Base-by-base conservation (phyloP, 2,329 filamentous ascomycete species). In the Ceratocystis alfenasii region DNA sequence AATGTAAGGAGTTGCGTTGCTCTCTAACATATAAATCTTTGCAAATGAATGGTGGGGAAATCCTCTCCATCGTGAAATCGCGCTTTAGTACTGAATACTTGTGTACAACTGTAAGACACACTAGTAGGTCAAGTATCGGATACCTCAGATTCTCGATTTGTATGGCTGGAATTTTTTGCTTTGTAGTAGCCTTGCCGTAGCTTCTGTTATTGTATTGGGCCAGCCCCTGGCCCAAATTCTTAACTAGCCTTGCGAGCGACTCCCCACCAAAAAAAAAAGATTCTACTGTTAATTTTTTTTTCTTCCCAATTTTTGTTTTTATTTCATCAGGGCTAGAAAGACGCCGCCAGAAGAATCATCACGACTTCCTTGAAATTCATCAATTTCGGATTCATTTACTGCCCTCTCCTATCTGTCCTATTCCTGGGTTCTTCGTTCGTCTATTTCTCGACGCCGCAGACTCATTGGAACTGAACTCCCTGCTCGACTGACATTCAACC, bases 401-500 rank as follows among this genome's bases (percentile, higher is more conserved):
- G 45, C 30, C 41, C 20, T 44, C 41, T 20, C 20, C 28, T 25
- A 30, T 30, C 33, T n/a, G 20, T 15, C 28, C 10, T 15, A 28
- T 22, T 5, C 55, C 12, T 22, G 5, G 55, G 12, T 8, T 44
- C 44, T 50, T 15, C 12, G n/a, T 10, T 62, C 36, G 41, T 41
- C 36, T 41, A 41, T 41, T 41, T 41, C 36, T 41, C 36, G 10
- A 41, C 36, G 36, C 36, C 36, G 36, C 22, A 8, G n/a, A 12
- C 6, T 12, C 28, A 20, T 25, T 55, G 50, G 7, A 55, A 22
- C 50, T 55, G 50, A 28, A 55, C 50, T 20, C 8, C 60, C 60
- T 62, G n/a, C 48, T 63, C 62, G 6, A 62, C 41, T 62, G 60
- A 46, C 22, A 30, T 62, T 30, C 60, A 59, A 65, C 63, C 66